Evolutionary conservation across 257 asterid genomes (phyloP), one percentile per base, ranked within the genome.

Genomic region (Perilla frutescens): DNA sequence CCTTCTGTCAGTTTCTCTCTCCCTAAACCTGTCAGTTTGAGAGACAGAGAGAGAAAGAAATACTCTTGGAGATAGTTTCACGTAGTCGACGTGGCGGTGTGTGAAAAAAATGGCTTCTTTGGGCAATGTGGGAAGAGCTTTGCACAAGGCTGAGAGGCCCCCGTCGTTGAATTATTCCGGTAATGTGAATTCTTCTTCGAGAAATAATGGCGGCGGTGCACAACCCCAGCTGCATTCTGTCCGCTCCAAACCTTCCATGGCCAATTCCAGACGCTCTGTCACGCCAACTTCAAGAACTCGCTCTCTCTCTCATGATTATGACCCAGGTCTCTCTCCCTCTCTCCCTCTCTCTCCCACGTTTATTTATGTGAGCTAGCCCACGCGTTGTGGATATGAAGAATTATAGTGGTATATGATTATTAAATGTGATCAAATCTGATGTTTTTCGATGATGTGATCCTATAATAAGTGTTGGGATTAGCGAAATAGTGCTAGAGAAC

Each of bases 251-350:
- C 75, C 67, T 51, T 74, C 88, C 13, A 4, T 29, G 54, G 8
- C 84, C 48, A 77, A 48, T 84, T 77, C 91, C 2, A 86, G 92
- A 78, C 94, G 96, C 81, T 85, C 96, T 5, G 88, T 92, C 34
- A 89, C 95, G 14, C 97, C 98, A 67, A 84, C 83, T 79, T 88
- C 97, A 8, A 82, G 92, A 71, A 77, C 81, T 62, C 92, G 91
- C 45, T 64, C 92, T 63, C 84, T 76, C 5, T 37, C 81, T 68
- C 83, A 44, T 48, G 79, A 80, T 71, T 70, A 68, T 43, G 95
- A 87, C 72, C 81, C 94, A 77, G 96, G 97, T 89, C 7, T 71
- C 34, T 72, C 72, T 82, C 83, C 75, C 69, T 77, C 71, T 54
- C 77, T 59, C 45, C 13, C 62, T 68, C 53, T n/a, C 47, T 56